phyloP scores from a whole-genome alignment of 306 rosid genomes.

The Lotus japonicus region DNA sequence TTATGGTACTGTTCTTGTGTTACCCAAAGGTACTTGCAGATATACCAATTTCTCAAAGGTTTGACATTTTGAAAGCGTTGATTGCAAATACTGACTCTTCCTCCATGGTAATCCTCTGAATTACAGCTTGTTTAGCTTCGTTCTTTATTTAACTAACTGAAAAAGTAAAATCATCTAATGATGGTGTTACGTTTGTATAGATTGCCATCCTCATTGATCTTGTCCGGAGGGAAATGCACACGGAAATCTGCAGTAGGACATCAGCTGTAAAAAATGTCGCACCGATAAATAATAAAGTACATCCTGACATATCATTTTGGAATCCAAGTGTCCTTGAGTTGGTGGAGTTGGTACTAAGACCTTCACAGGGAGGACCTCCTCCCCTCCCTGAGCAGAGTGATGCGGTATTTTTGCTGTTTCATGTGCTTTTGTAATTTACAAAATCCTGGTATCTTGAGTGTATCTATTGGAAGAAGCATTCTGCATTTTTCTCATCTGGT shows the following conservation, averaged over 20 bases:
- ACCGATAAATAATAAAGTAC: conserved; percentile 8
- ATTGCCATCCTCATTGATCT: conserved; percentile 75
- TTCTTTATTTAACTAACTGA: background rate
- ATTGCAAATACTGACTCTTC: conserved; percentile 66
- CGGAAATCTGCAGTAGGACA: conserved; percentile 35
- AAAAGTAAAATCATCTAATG: conserved; percentile 21
- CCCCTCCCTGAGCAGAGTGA: conserved; percentile 76
- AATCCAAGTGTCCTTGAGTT: conserved; percentile 53
- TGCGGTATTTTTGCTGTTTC: conserved; percentile 47
- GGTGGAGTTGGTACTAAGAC: conserved; percentile 64
- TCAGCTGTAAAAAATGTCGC: conserved; percentile 23
- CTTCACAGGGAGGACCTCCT: conserved; percentile 90
- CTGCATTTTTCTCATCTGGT: background rate
- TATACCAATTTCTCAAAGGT: conserved; percentile 59
- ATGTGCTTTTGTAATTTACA: background rate
- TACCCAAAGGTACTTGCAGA: conserved; percentile 60
- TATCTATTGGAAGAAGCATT: conserved; percentile 12
- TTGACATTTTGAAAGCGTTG: conserved; percentile 61
- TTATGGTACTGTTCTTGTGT: conserved; percentile 13
- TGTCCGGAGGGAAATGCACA: conserved; percentile 58
- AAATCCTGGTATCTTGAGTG: background rate
- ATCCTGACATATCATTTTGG: conserved; percentile 40
- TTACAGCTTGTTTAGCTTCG: conserved; percentile 4
- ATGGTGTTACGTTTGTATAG: conserved; percentile 31
- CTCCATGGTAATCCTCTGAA: conserved; percentile 60